These are phyloP conservation scores for Coemansia sp. DNA, from an alignment of 192 early-diverging fungal species.

Conservation along the genomic window DNA sequence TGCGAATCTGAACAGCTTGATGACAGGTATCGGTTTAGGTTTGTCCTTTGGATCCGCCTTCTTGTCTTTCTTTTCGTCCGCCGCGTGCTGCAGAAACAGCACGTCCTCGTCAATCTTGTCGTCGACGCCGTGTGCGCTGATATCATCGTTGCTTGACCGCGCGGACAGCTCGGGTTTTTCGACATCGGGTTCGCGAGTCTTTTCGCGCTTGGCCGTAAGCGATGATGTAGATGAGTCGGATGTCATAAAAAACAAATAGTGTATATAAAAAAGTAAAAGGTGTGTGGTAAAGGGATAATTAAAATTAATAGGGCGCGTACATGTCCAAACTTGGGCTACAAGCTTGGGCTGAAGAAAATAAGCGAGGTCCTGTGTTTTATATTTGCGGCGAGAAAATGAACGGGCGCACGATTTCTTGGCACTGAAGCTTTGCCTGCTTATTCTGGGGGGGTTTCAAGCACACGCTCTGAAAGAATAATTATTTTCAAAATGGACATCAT, in stretches of 20 bases:
- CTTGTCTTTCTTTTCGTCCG: neutral
- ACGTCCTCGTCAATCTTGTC: conserved; percentile 21
- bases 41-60: neutral
- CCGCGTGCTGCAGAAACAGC: conserved; percentile 9
- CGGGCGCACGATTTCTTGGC: no score
- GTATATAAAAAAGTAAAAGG: neutral
- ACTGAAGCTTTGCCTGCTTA: neutral
- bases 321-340: neutral
- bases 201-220: neutral
- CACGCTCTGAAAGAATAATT: no score
- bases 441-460: neutral
- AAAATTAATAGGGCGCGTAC: neutral
- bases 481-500: no score
- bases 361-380: no score
- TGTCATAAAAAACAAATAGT: neutral
- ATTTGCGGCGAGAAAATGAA: no score
- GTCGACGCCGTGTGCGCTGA: neutral
- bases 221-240: neutral
- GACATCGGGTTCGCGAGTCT: conserved; percentile 26
- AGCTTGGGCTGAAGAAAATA: neutral
- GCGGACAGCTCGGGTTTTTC: neutral
- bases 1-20: conserved; percentile 69
- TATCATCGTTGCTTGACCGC: neutral
- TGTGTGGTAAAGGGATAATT: neutral
- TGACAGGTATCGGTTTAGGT: conserved; percentile 40